Evolutionary conservation across 768 basidiomycete species (phyloP).

Genomic region (Pisolithus microcarpus): DNA sequence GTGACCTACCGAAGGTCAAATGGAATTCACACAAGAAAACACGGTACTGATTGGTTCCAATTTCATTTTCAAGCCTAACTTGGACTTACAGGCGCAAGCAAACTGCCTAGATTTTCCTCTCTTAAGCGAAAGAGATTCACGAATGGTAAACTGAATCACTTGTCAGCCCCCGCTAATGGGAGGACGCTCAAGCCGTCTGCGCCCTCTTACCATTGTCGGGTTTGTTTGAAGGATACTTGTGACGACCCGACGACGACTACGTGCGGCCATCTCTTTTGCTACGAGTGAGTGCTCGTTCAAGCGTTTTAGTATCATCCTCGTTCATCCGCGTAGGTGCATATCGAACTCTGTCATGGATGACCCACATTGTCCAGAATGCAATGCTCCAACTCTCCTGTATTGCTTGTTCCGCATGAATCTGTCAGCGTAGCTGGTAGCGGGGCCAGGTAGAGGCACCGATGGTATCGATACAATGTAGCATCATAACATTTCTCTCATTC

Average conservation of each 20-base stretch:
- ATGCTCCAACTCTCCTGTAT: conserved; percentile 45
- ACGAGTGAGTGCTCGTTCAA: conserved; percentile 25
- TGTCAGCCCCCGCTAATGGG: conserved; percentile 2
- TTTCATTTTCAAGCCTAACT: background rate
- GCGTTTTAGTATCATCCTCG: conserved; percentile 27
- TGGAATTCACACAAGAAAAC: conserved; percentile 7
- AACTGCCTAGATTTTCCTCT: conserved; percentile 25
- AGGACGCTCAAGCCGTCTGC: conserved; percentile 6
- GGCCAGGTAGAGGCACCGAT: no score
- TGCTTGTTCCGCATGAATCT: conserved; percentile 50
- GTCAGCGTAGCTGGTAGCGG: conserved; percentile 15
- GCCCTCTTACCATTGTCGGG: conserved; percentile 39
- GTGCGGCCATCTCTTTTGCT: conserved; percentile 61
- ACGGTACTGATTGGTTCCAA: conserved; percentile 9
- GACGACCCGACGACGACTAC: conserved; percentile 52
- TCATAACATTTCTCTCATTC: no score
- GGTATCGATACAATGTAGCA: no score
- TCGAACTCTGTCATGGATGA: conserved; percentile 40
- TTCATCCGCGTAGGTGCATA: conserved; percentile 27
- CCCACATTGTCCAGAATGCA: conserved; percentile 46
- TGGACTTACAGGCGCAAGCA: conserved; percentile 18
- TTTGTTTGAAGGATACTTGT: conserved; percentile 43
- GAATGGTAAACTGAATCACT: conserved; percentile 9
- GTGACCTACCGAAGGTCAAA: conserved; percentile 10
- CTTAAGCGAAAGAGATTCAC: conserved; percentile 18